These are phyloP conservation scores for Exophiala viscosa DNA, from an alignment of 2,329 filamentous ascomycete species.

Conservation along the genomic window DNA sequence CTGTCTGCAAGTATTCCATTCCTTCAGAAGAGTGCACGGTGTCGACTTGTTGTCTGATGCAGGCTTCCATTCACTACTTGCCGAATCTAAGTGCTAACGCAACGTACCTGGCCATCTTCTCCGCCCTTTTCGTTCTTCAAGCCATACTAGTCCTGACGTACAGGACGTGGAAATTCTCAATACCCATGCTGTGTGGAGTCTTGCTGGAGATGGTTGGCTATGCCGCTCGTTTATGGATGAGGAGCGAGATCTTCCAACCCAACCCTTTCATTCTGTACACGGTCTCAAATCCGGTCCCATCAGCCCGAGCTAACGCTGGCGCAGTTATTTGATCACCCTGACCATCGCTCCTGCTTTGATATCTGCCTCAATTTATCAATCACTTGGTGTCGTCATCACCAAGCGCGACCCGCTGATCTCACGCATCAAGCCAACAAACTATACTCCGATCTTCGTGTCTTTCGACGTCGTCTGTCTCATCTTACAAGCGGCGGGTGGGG, in stretches of 20 bases:
- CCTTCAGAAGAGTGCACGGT: too few relatives aligned
- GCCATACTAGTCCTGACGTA: too few relatives aligned
- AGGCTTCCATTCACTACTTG: too few relatives aligned
- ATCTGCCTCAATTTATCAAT: slow-evolving; percentile 62
- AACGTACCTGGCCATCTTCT: too few relatives aligned
- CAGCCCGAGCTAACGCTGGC: too few relatives aligned
- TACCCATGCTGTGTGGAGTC: slow-evolving; percentile 54
- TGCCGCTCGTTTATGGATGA: slow-evolving; percentile 54
- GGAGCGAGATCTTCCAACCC: slow-evolving; percentile 47
- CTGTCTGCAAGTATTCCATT: too few relatives aligned
- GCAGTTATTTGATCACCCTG: slow-evolving; percentile 50
- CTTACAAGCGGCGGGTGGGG: slow-evolving; percentile 60
- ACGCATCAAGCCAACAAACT: slow-evolving; percentile 33
- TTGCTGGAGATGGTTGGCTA: slow-evolving; percentile 59
- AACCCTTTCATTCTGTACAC: slow-evolving; percentile 52
- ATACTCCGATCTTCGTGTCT: slow-evolving; percentile 53
- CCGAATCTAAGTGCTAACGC: too few relatives aligned
- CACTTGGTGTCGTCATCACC: slow-evolving; percentile 44
- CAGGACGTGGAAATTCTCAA: slow-evolving; percentile 38
- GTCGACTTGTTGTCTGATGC: too few relatives aligned
- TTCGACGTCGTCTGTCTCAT: slow-evolving; percentile 60
- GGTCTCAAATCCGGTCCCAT: too few relatives aligned
- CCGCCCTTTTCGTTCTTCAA: too few relatives aligned
- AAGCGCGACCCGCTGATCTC: slow-evolving; percentile 35
- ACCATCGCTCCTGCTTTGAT: slow-evolving; percentile 65